Evolutionary conservation across 2,329 filamentous ascomycete genomes (phyloP).

Genomic region (Diplodia seriata): DNA sequence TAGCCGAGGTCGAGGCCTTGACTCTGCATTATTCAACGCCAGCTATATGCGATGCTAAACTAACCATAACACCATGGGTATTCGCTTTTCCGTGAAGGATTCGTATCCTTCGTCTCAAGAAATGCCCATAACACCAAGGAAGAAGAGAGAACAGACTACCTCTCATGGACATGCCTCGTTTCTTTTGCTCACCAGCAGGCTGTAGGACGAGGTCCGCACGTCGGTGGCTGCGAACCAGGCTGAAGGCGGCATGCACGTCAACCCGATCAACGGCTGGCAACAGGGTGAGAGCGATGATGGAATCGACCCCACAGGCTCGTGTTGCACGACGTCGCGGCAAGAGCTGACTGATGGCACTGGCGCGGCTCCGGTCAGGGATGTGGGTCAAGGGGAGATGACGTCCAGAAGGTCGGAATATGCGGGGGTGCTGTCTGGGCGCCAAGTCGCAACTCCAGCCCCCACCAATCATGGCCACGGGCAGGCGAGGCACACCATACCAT

Average conservation of each 20-base stretch:
- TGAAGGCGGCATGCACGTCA: no score
- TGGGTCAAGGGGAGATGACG: slow-evolving; percentile 45
- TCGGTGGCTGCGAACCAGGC: no score
- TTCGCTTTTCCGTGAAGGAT: slow-evolving; percentile 15
- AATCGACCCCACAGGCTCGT: slow-evolving; percentile 36
- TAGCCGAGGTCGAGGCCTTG: not conserved
- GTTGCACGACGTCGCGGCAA: not conserved
- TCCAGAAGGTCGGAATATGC: slow-evolving; percentile 43
- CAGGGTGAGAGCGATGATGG: slow-evolving; percentile 30
- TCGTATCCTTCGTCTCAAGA: not conserved
- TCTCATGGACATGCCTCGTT: not conserved
- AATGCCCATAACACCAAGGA: slow-evolving; percentile 7
- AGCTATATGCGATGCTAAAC: slow-evolving; percentile 17
- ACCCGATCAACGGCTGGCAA: no score
- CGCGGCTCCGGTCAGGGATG: slow-evolving; percentile 43
- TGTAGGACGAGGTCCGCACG: no score
- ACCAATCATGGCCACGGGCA: slow-evolving; percentile 42
- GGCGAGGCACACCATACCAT: slow-evolving; percentile 49
- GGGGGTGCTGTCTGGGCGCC: slow-evolving; percentile 45
- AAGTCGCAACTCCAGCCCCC: slow-evolving; percentile 40
- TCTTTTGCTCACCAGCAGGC: no score
- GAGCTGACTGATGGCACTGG: slow-evolving; percentile 35
- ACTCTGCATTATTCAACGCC: not conserved
- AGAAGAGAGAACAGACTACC: not conserved
- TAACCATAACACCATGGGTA: slow-evolving; percentile 4